A percentile compares a stretch with the other conserved stretches of the same genome.
Evolutionary conservation across 805 yeast species (phyloP).

Genomic region (Kodamaea restingae): DNA sequence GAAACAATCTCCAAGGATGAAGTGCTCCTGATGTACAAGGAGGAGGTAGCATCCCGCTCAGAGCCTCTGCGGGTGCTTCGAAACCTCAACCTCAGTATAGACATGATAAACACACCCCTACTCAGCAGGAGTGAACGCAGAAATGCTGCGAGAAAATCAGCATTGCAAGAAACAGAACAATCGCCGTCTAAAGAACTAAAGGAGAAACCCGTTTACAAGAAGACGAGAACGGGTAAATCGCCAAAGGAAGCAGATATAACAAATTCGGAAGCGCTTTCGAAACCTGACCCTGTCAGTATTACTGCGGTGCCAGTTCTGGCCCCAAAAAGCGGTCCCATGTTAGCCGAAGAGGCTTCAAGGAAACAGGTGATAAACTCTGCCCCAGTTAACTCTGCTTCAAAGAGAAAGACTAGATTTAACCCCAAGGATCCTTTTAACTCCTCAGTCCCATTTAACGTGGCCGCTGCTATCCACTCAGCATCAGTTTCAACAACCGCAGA

Average conservation of each 20-base stretch:
- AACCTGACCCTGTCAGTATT: not conserved
- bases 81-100: slow-evolving; percentile 16
- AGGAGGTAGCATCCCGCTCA: slow-evolving; percentile 12
- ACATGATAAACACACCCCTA: slow-evolving; percentile 20
- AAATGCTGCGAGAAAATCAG: slow-evolving; percentile 11
- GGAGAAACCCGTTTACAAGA: too few species aligned
- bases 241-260: too few species aligned
- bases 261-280: too few species aligned
- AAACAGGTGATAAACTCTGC: too few species aligned
- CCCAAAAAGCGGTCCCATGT: too few species aligned
- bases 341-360: too few species aligned
- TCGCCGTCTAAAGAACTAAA: not conserved
- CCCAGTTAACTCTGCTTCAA: not conserved
- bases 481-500: too few species aligned
- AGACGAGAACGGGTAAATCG: not conserved
- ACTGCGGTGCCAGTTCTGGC: too few species aligned
- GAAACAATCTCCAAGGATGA: slow-evolving; percentile 15
- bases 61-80: slow-evolving; percentile 1
- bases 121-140: slow-evolving; percentile 5
- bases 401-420: not conserved
- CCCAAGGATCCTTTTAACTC: not conserved
- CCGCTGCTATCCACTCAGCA: too few species aligned
- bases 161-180: not conserved
- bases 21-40: slow-evolving; percentile 21
- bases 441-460: too few species aligned